Percentiles rank a stretch among this genome's conserved stretches.
phyloP scores from a whole-genome alignment of 2,329 filamentous ascomycete genomes.

The Aspergillus sp. region DNA sequence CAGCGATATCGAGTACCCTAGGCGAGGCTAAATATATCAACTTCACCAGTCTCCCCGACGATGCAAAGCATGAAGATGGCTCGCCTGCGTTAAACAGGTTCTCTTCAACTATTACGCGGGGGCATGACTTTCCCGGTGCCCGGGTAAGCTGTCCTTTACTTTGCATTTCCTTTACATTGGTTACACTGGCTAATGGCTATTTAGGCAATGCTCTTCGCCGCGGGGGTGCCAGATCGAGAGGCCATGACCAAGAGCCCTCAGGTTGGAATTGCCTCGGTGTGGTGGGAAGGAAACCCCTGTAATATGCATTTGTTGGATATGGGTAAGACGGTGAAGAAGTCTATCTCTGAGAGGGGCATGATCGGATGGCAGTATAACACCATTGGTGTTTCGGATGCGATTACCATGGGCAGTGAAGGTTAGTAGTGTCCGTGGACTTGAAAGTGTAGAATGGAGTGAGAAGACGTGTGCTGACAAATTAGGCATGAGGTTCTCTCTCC shows the following conservation, averaged over 20 bases:
- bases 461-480: conserved; percentile 9
- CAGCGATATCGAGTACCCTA: conserved; percentile 19
- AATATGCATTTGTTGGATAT: conserved; percentile 74
- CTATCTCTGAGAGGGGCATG: conserved; percentile 74
- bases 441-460: neutral
- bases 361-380: conserved; percentile 93
- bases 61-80: conserved; percentile 46
- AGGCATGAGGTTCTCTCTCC: conserved; percentile 92
- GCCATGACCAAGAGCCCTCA: conserved; percentile 87
- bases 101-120: conserved; percentile 72
- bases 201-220: conserved; percentile 89
- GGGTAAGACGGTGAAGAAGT: conserved; percentile 76
- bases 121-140: conserved; percentile 84
- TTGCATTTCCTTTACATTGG: neutral
- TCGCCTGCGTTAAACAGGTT: conserved; percentile 70
- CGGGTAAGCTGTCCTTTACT: conserved; percentile 49
- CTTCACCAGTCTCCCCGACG: conserved; percentile 49
- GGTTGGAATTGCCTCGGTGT: conserved; percentile 82
- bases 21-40: conserved; percentile 47
- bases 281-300: conserved; percentile 98
- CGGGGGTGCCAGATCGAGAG: conserved; percentile 72
- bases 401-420: conserved; percentile 94
- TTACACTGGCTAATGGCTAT: neutral
- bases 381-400: conserved; percentile 79
- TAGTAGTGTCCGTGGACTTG: conserved; percentile 13